Conservation (phyloP, 2,329 filamentous ascomycete species). For the Pyrenochaeta sp. region DNA sequence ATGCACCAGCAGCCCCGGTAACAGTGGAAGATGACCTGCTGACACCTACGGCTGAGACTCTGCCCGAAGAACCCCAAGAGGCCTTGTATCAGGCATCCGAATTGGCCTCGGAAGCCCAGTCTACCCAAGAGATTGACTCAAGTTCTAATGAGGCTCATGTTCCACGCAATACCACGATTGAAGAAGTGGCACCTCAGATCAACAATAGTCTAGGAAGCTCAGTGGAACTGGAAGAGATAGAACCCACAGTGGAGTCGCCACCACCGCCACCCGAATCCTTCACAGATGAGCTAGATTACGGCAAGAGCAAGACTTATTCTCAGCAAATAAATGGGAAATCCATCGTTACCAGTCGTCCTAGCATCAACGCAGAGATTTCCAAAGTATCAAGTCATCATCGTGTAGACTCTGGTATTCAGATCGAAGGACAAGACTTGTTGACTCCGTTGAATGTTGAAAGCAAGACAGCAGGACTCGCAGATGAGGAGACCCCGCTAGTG, state of each 20-base stretch:
- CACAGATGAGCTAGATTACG: slow-evolving; percentile 24
- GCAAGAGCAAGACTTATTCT: slow-evolving; percentile 22
- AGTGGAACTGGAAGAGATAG: slow-evolving; percentile 5
- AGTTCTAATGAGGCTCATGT: neutral
- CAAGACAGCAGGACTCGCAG: neutral
- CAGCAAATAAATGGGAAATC: slow-evolving; percentile 18
- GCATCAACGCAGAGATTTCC: neutral
- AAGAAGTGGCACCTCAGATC: neutral
- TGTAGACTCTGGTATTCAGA: slow-evolving; percentile 23
- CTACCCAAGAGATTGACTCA: neutral
- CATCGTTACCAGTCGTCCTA: neutral
- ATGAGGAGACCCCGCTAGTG: neutral
- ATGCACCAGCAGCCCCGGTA: neutral
- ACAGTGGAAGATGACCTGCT: neutral
- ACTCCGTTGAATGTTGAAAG: neutral
- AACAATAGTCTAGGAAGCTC: slow-evolving; percentile 1
- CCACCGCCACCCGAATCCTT: slow-evolving; percentile 16
- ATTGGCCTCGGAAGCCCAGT: neutral
- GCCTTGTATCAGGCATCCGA: neutral
- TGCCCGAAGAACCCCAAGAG: neutral
- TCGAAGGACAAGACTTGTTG: neutral
- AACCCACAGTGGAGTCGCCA: slow-evolving; percentile 5
- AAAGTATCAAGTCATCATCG: slow-evolving; percentile 9
- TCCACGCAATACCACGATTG: neutral
- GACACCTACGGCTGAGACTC: slow-evolving; percentile 6